Conservation (phyloP, 1,284 basidiomycete genomes). For the Apiotrichum porosum region DNA sequence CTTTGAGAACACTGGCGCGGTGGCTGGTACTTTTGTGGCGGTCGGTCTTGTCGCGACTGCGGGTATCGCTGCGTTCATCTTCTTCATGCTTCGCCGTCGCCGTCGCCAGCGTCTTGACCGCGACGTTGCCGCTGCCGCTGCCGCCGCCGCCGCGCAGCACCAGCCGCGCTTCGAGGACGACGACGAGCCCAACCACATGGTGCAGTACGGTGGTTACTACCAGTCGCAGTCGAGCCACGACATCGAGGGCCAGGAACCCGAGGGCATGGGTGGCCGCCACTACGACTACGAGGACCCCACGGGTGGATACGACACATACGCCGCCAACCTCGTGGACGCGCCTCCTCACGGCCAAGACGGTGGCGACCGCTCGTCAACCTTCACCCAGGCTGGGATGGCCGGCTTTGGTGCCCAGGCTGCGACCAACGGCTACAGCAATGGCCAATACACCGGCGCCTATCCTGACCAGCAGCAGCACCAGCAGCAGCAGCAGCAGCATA, state of each 20-base stretch:
- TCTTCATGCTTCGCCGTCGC: slow-evolving; percentile 44
- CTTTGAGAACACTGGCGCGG: slow-evolving; percentile 48
- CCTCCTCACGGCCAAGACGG: slow-evolving; percentile 22
- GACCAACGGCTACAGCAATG: slow-evolving; percentile 11
- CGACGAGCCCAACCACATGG: slow-evolving; percentile 46
- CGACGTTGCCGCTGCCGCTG: slow-evolving; percentile 49
- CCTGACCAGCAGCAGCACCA: neutral
- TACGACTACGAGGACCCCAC: slow-evolving; percentile 43
- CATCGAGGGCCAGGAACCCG: slow-evolving; percentile 11
- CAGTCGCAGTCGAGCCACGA: slow-evolving; percentile 22
- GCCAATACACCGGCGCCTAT: too few species aligned
- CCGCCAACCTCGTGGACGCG: slow-evolving; percentile 25
- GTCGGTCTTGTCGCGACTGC: slow-evolving; percentile 46
- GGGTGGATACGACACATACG: slow-evolving; percentile 48
- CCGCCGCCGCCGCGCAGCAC: slow-evolving; percentile 45
- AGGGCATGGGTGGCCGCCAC: slow-evolving; percentile 29
- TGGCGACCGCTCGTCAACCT: slow-evolving; percentile 16
- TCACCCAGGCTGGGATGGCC: slow-evolving; percentile 1
- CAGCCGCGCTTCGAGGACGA: slow-evolving; percentile 42
- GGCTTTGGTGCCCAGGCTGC: slow-evolving; percentile 34
- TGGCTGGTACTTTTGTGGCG: slow-evolving; percentile 49
- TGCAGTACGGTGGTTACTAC: slow-evolving; percentile 46
- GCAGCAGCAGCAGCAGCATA: slow-evolving; percentile 10
- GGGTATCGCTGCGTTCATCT: slow-evolving; percentile 40
- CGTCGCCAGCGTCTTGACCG: slow-evolving; percentile 47